Percentiles rank a stretch among this genome's conserved stretches.
Conservation (phyloP, 2,329 filamentous ascomycete genomes). For the Zymoseptoria brevis region DNA sequence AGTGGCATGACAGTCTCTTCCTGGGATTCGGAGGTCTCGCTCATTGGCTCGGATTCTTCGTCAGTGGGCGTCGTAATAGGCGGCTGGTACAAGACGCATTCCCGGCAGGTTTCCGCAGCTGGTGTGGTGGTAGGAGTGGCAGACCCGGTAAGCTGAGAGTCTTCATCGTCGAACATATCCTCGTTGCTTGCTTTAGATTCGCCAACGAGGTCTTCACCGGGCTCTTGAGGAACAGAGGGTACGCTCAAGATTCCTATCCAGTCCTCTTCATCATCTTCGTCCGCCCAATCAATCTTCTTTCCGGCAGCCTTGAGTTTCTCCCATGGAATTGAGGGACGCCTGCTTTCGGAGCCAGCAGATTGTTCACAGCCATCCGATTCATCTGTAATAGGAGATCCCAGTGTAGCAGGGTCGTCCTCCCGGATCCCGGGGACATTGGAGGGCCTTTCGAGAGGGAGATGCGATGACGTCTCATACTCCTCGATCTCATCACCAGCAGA, state of each 20-base stretch:
- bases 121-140: neutral
- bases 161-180: neutral
- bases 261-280: neutral
- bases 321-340: neutral
- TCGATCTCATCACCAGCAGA: neutral
- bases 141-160: neutral
- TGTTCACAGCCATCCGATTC: neutral
- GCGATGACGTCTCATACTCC: neutral
- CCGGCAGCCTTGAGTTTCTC: neutral
- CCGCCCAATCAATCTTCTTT: neutral
- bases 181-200: neutral
- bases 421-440: neutral
- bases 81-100: neutral
- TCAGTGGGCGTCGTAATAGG: neutral
- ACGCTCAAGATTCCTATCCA: neutral
- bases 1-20: too few relatives aligned
- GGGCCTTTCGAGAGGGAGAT: neutral
- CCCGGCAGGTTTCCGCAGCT: neutral
- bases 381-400: neutral
- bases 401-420: neutral
- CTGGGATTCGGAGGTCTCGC: neutral
- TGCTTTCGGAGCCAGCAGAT: neutral
- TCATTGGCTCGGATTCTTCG: neutral
- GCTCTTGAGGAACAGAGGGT: neutral
- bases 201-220: neutral